A percentile compares a stretch with the other conserved stretches of the same genome.
Conservation (phyloP, 441 rosid species). For the Corymbia citriodora region DNA sequence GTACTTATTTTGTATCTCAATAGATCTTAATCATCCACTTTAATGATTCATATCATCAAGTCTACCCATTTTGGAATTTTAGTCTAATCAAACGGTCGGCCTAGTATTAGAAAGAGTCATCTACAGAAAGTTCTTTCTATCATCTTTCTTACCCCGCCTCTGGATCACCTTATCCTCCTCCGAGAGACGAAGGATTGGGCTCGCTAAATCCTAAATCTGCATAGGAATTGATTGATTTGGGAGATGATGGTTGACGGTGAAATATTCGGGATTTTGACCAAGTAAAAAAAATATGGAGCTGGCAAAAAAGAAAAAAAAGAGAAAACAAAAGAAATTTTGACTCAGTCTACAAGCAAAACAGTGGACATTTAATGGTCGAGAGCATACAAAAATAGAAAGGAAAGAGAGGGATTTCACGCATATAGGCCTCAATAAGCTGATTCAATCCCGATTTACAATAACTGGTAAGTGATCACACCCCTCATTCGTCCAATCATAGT, state of each 20-base stretch:
- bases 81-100: not conserved
- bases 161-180: not conserved
- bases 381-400: too few species aligned
- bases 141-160: not conserved
- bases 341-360: too few species aligned
- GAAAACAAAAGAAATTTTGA: too few species aligned
- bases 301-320: too few species aligned
- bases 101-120: not conserved
- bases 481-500: too few species aligned
- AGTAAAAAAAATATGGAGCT: too few species aligned
- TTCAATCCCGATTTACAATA: too few species aligned
- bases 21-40: not conserved
- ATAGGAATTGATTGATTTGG: not conserved
- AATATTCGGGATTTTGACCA: too few species aligned
- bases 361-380: too few species aligned
- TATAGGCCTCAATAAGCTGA: too few species aligned
- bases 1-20: not conserved
- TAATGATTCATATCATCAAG: not conserved
- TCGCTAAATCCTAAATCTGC: not conserved
- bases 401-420: too few species aligned
- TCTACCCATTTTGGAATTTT: not conserved
- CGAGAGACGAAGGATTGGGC: not conserved
- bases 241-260: not conserved
- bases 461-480: too few species aligned
- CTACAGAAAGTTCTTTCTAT: not conserved